These are phyloP conservation scores for Ustilago nuda DNA, from an alignment of 1,284 basidiomycete species.

Conservation along the genomic window DNA sequence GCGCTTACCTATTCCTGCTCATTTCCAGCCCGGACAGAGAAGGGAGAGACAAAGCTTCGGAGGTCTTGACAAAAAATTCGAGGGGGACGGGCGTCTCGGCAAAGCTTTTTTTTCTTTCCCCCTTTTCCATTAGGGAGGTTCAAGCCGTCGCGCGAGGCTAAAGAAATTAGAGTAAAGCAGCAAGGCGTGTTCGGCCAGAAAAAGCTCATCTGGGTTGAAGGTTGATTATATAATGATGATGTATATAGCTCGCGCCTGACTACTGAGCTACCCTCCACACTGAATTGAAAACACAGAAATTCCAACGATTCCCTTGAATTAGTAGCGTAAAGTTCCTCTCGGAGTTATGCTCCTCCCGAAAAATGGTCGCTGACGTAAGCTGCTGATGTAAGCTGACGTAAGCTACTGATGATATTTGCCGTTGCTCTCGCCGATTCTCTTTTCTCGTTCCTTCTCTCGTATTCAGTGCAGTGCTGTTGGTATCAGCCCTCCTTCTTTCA, in stretches of 20 bases:
- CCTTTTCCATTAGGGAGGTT: not conserved
- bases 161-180: too few species aligned
- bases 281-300: too few species aligned
- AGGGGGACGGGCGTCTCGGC: not conserved
- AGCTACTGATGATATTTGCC: not conserved
- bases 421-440: not conserved
- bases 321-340: too few species aligned
- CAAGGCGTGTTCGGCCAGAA: too few species aligned
- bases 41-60: not conserved
- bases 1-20: not conserved
- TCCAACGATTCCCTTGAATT: too few species aligned
- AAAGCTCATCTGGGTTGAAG: too few species aligned
- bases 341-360: too few species aligned
- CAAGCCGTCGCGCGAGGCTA: too few species aligned
- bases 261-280: too few species aligned
- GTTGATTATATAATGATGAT: too few species aligned
- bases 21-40: not conserved
- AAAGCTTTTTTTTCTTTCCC: slow-evolving; percentile 10
- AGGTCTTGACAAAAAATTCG: not conserved
- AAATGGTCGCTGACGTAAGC: not conserved
- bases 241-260: too few species aligned
- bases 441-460: not conserved
- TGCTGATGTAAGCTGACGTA: not conserved
- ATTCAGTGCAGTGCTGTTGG: not conserved
- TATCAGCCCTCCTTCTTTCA: not conserved